These are phyloP conservation scores for Aspergillus brunneoviolaceus DNA, from an alignment of 2,329 filamentous ascomycete species.

Conservation along the genomic window DNA sequence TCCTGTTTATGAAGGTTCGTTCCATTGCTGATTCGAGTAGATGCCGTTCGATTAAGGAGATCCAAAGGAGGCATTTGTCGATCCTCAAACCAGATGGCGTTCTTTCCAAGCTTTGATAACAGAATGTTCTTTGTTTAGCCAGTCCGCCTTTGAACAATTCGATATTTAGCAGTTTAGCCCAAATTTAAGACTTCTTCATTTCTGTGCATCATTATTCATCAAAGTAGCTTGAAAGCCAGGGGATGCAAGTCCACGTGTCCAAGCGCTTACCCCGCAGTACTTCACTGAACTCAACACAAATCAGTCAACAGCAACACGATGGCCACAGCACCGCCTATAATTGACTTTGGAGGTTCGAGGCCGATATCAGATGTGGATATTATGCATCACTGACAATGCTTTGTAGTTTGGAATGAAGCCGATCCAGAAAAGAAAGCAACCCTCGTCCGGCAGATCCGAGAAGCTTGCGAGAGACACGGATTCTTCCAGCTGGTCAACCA, in stretches of 20 bases:
- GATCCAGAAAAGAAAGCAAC: slow-evolving; percentile 6
- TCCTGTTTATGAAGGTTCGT: too few species aligned
- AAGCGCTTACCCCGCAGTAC: too few species aligned
- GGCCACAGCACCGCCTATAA: slow-evolving; percentile 7
- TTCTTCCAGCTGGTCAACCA: slow-evolving; percentile 57
- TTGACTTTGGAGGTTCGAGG: slow-evolving; percentile 8
- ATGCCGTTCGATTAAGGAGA: slow-evolving; percentile 31
- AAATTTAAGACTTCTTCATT: too few species aligned
- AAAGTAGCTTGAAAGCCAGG: too few species aligned
- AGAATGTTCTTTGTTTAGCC: background rate
- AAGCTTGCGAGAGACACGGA: slow-evolving; percentile 49
- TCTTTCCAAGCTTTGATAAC: slow-evolving; percentile 27
- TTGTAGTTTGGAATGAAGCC: slow-evolving; percentile 5
- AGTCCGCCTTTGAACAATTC: too few species aligned
- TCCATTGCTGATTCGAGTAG: slow-evolving; percentile 8
- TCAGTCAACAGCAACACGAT: background rate
- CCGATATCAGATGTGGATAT: too few species aligned
- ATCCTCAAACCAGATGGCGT: slow-evolving; percentile 28
- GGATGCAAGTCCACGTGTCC: too few species aligned
- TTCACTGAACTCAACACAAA: background rate
- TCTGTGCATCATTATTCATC: too few species aligned
- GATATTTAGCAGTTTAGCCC: too few species aligned
- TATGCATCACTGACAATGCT: background rate
- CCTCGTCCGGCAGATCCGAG: slow-evolving; percentile 32
- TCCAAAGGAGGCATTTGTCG: slow-evolving; percentile 29